Evolutionary conservation across 805 yeast species (phyloP), one percentile per base, ranked within the genome.

Genomic region (Candida montana): DNA sequence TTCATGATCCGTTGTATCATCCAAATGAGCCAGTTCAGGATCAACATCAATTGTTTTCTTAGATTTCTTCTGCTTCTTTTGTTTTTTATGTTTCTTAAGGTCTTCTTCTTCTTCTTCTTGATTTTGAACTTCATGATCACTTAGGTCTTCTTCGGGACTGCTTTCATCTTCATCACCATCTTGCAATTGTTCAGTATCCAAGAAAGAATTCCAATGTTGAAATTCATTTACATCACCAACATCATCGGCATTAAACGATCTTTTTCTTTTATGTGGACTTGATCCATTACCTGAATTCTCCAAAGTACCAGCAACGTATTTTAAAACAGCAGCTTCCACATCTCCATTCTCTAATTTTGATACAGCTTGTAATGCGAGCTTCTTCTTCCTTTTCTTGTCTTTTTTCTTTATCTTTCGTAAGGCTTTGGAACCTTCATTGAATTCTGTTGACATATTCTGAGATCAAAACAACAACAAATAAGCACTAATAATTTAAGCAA

Each of bases 251-350:
- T 45, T 43, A 19, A 40, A 47, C 3, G 51, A 48, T 19, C 51
- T 52, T 40, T 50, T 50, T 42, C 52, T 53, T 28, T 46, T 51
- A 31, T 28, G 21, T 38, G 17, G 13, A 3, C 19, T 18, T 12
- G 21, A 31, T 12, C 27, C 28, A 28, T 49, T 61, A 52, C 37
- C 63, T 26, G 29, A 9, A 33, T 49, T 58, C 15, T 68, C 76
- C 32, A 81, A 59, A 1, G 80, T 73, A 7, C 81, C 83, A 16
- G 83, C 87, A 12, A 83, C 91, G 50, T 76, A 75, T 41, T 75
- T 72, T 76, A 83, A 70, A 15, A 84, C 89, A 0, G 89, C 93
- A 15, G 84, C 93, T 53, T 83, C 93, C 3, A 83, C 93, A 35
- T 62, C 62, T 23, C 54, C 37, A 10, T 40, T 40, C 18, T 44